Evolutionary conservation across 179 eudicot genomes (phyloP), one percentile per base, ranked within the genome.

Genomic region (Spergularia azorica): DNA sequence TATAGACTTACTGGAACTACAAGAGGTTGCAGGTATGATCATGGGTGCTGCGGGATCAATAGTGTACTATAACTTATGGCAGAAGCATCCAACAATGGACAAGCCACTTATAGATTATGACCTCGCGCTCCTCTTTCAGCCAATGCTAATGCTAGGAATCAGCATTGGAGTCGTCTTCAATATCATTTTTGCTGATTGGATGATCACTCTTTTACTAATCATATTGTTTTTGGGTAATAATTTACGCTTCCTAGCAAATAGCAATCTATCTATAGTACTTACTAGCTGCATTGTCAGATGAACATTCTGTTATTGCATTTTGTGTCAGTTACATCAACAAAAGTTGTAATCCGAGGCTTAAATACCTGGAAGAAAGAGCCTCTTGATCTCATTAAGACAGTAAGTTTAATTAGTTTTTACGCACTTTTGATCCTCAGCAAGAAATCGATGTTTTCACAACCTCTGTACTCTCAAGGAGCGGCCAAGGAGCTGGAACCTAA

Each of bases 61-160:
- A 21, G 95, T 90, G 46, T 90, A 87, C 77, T 89, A 88, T 46
- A 90, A 90, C 76, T 86, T 90, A 9, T 83, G 82, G 76, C 78
- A 86, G 58, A 86, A 87, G 72, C 95, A 91, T 85, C 95, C 95
- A 1, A 91, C 92, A 52, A 60, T 91, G n/a, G 88, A 91, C 56
- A 86, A 88, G 88, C 95, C 95, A 10, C 78, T 90, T 63, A 90
- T 90, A 71, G 95, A 90, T 79, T 90, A 90, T 72, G 95, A 90
- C 38, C 73, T 90, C 62, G 95, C 92, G 32, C 70, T 91, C 51
- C 85, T 91, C 16, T 77, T 91, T 43, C 95, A 91, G 66, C 95
- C 95, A 11, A 89, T 91, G 95, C 90, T 91, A 56, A 91, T 91
- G 95, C 86, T 91, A 2, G 95, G 95, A 17, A 88, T 91, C 75